Evolutionary conservation across 2,329 filamentous ascomycete species (phyloP), one percentile per base, ranked within the genome.

Genomic region (Hawksworthiomyces lignivorus): DNA sequence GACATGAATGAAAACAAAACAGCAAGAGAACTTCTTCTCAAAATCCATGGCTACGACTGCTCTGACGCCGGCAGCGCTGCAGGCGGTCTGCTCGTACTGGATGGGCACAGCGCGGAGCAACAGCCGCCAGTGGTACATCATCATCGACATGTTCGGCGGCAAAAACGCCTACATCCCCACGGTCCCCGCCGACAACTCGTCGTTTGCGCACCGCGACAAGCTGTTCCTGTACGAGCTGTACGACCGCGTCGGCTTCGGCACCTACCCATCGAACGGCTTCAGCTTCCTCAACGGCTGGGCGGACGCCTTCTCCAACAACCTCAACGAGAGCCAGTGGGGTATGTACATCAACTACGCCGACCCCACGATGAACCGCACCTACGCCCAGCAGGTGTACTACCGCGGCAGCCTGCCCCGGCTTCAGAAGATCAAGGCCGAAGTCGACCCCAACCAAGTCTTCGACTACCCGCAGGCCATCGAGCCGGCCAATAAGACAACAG

Each of bases 311-410:
- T 56, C 52, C 3, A 45, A 50, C 8, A 51, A 52, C 22, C 48
- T 59, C 17, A 39, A 56, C 11, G 50, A 60, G 27, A 60, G 56
- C 2, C 50, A 57, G 7, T 71, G 69, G 55, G 69, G 67, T 15
- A 68, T 67, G 44, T 76, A 75, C 48, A 58, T 69, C 49, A 75
- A 75, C 59, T 76, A 75, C 39, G 64, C 70, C 4, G 72, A 76
- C 50, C 63, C 70, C 0, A 62, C 57, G 32, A 59, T 73, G 44
- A 60, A 62, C 51, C 59, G 63, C n/a, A 59, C 59, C 2, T 61
- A 61, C n/a, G 72, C 72, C 3, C 65, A 71, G 48, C 53, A 65
- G 45, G 53, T 70, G 48, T 75, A 75, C 55, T 75, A 68, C 48
- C 60, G 68, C 6, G 53, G 53, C 36, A 68, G 56, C 38, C 51